Evolutionary conservation across 495 filamentous ascomycete species (phyloP).

Genomic region (Penicillium robsamsonii): DNA sequence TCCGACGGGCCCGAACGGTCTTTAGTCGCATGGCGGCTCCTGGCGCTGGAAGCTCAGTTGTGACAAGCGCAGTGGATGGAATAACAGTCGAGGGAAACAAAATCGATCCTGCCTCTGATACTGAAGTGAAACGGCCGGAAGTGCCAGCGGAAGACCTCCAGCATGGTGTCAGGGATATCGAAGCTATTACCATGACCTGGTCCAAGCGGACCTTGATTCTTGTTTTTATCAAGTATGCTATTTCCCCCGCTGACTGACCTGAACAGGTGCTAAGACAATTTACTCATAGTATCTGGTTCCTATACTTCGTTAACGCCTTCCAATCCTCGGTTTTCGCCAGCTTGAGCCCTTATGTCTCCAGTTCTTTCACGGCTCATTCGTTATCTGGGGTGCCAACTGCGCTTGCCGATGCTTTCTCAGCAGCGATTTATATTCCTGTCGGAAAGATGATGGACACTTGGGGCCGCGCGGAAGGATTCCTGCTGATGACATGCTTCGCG

Average conservation of each 20-base stretch:
- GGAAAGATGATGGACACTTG: constrained; percentile 67
- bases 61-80: neutral
- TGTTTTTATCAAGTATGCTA: constrained; percentile 30
- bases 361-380: constrained; percentile 30
- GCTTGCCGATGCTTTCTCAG: constrained; percentile 49
- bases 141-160: constrained; percentile 14
- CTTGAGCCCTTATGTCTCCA: constrained; percentile 32
- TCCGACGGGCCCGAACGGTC: neutral
- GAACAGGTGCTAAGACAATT: neutral
- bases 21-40: neutral
- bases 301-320: constrained; percentile 23
- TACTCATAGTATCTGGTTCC: constrained; percentile 27
- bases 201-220: constrained; percentile 24
- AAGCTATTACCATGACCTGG: constrained; percentile 35
- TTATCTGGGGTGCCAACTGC: constrained; percentile 29
- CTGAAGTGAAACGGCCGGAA: neutral
- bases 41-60: too few relatives aligned
- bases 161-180: constrained; percentile 33
- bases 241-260: neutral
- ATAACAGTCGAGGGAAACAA: neutral
- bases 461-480: constrained; percentile 54
- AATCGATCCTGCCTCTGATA: neutral
- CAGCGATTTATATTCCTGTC: constrained; percentile 57
- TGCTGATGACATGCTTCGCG: constrained; percentile 31
- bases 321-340: constrained; percentile 26